These are phyloP conservation scores for Onygenales sp. DNA, from an alignment of 2,329 filamentous ascomycete species.

Conservation along the genomic window DNA sequence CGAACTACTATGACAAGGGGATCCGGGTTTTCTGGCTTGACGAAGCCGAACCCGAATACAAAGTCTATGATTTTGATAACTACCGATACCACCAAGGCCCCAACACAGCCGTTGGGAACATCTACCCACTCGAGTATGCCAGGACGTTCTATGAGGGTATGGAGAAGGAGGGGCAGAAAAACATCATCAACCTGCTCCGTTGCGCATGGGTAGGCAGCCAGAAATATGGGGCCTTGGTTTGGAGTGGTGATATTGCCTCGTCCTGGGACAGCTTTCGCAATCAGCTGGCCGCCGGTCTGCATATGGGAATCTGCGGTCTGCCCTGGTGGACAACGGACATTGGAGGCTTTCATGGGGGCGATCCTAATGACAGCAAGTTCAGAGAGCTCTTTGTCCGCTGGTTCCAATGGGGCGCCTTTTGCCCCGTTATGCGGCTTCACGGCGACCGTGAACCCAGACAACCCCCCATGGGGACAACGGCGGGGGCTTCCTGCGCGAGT, in stretches of 20 bases:
- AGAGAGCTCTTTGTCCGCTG: slow-evolving; percentile 56
- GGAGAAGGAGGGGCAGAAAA: slow-evolving; percentile 41
- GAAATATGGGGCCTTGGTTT: slow-evolving; percentile 55
- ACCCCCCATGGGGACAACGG: slow-evolving; percentile 29
- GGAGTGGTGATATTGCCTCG: slow-evolving; percentile 58
- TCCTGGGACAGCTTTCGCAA: slow-evolving; percentile 52
- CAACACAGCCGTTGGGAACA: slow-evolving; percentile 49
- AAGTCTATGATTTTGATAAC: slow-evolving; percentile 56
- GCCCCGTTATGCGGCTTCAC: slow-evolving; percentile 58
- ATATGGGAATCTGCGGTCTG: slow-evolving; percentile 56
- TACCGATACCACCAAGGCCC: slow-evolving; percentile 51
- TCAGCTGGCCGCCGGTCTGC: slow-evolving; percentile 54
- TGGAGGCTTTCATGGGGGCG: slow-evolving; percentile 58
- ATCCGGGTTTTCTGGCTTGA: slow-evolving; percentile 60
- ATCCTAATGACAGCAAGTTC: slow-evolving; percentile 46
- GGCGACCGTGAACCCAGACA: slow-evolving; percentile 55
- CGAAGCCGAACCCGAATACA: slow-evolving; percentile 59
- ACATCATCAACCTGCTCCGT: slow-evolving; percentile 51
- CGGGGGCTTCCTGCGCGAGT: slow-evolving; percentile 27
- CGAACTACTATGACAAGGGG: slow-evolving; percentile 54
- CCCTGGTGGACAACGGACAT: slow-evolving; percentile 65
- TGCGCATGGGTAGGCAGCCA: slow-evolving; percentile 53
- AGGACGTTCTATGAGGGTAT: slow-evolving; percentile 53
- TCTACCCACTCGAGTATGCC: slow-evolving; percentile 51
- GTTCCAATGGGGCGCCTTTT: slow-evolving; percentile 62